Evolutionary conservation across 441 rosid genomes (phyloP), one percentile per base, ranked within the genome.

Genomic region (Corymbia citriodora): DNA sequence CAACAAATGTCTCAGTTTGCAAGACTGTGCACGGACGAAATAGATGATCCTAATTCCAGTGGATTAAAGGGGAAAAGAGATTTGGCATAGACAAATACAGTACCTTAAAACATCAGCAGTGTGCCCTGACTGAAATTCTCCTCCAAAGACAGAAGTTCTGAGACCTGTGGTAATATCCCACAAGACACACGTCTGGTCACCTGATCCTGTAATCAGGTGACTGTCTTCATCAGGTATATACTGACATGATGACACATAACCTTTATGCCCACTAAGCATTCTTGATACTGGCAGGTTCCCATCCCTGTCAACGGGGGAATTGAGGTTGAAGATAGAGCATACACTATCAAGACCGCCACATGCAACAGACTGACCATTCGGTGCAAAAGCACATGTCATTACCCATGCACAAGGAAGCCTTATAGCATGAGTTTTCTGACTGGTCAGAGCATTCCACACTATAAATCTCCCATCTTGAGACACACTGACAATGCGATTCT

Each of bases 351-450:
- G 98, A 90, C 99, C 99, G 88, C 99, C 99, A 91, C 99, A 96
- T 53, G 99, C 99, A 92, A 98, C 99, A 9, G 97, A 95, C 90
- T 96, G 99, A 89, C 99, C 97, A 54, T 94, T 94, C 2, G 99
- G 99, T 87, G 99, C 97, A 94, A 98, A 98, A 72, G 99, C 99
- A 92, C 99, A 97, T 31, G 99, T 96, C 99, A 96, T 97, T 92
- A 97, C 99, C 99, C 99, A 96, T 3, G 99, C 98, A 92, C 99
- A 96, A 89, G 99, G 99, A 90, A 98, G 96, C 93, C 97, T 98
- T 52, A 98, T 97, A 81, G 98, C 96, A 92, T 98, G 99, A 89
- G 96, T 96, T 94, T 97, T 98, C 95, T 97, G 99, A 94, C 99
- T 98, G 25, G 99, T 98, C 87, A 95, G 93, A 88, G 99, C 98